These are phyloP conservation scores for Bacidia rubella DNA, from an alignment of 495 filamentous ascomycete genomes.

Conservation along the genomic window DNA sequence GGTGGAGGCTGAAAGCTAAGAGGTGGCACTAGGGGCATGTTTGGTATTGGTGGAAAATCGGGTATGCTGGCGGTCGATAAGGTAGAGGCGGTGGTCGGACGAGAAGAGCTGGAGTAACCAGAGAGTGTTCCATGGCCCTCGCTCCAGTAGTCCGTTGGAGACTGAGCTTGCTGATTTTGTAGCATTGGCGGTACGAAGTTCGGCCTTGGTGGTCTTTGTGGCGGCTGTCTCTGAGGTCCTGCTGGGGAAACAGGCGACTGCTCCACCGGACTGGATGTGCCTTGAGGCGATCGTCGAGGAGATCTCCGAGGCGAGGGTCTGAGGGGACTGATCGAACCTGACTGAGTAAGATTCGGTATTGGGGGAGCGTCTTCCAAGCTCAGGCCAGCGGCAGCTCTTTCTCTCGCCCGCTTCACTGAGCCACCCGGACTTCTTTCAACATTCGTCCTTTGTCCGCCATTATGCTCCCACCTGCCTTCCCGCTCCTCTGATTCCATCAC, in stretches of 20 bases:
- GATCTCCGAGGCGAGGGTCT: conserved; percentile 18
- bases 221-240: conserved; percentile 41
- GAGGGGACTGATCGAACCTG: background rate
- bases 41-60: conserved; percentile 29
- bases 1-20: conserved; percentile 18
- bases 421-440: conserved; percentile 19
- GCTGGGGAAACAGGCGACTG: conserved; percentile 21
- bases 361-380: conserved; percentile 18
- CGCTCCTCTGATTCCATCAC: conserved; percentile 14
- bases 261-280: conserved; percentile 26
- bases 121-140: conserved; percentile 20
- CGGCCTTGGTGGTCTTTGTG: conserved; percentile 55
- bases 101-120: conserved; percentile 26
- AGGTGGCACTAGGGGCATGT: conserved; percentile 16
- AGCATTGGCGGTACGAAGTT: conserved; percentile 41
- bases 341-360: conserved; percentile 5
- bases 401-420: conserved; percentile 36
- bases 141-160: conserved; percentile 29
- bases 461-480: background rate
- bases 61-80: conserved; percentile 32
- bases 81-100: conserved; percentile 23
- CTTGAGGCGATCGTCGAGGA: conserved; percentile 23
- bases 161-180: conserved; percentile 27
- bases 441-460: conserved; percentile 2
- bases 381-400: conserved; percentile 38